These are phyloP conservation scores for Rhexocercosporidium sp. DNA, from an alignment of 2,329 filamentous ascomycete species.

Conservation along the genomic window DNA sequence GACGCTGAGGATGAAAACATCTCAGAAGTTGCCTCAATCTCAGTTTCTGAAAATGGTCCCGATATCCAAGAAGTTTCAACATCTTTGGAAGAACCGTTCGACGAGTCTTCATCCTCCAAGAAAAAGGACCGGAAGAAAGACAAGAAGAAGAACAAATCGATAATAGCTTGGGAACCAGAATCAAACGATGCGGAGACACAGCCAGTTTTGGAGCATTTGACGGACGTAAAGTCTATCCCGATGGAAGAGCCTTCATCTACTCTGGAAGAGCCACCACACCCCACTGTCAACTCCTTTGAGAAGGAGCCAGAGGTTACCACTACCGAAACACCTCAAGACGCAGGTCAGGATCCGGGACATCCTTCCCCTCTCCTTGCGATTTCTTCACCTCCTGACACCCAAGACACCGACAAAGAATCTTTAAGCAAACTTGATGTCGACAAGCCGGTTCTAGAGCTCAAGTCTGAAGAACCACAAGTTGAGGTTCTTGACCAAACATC, in stretches of 20 bases:
- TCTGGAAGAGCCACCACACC: background rate
- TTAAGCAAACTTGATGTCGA: background rate
- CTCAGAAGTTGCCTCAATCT: background rate
- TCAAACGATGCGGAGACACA: background rate
- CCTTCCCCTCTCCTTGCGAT: background rate
- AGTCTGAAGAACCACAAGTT: background rate
- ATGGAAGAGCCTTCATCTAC: background rate
- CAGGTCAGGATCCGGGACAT: background rate
- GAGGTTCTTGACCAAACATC: conserved; percentile 8
- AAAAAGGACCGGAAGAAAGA: conserved; percentile 24
- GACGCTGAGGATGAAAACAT: conserved; percentile 11
- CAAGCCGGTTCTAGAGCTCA: background rate
- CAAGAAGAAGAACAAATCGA: conserved; percentile 31
- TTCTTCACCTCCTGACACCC: background rate
- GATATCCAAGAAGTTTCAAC: background rate
- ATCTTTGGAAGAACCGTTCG: background rate
- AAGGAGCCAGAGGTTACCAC: conserved; percentile 19
- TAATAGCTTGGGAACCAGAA: conserved; percentile 32
- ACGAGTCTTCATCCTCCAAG: conserved; percentile 16
- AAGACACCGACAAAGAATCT: background rate
- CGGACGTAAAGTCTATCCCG: background rate
- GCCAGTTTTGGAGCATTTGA: background rate
- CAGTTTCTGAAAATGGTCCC: background rate
- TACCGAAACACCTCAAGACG: background rate
- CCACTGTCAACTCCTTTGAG: conserved; percentile 4